These are phyloP conservation scores for Talaromyces liani DNA, from an alignment of 495 filamentous ascomycete genomes.

Conservation along the genomic window DNA sequence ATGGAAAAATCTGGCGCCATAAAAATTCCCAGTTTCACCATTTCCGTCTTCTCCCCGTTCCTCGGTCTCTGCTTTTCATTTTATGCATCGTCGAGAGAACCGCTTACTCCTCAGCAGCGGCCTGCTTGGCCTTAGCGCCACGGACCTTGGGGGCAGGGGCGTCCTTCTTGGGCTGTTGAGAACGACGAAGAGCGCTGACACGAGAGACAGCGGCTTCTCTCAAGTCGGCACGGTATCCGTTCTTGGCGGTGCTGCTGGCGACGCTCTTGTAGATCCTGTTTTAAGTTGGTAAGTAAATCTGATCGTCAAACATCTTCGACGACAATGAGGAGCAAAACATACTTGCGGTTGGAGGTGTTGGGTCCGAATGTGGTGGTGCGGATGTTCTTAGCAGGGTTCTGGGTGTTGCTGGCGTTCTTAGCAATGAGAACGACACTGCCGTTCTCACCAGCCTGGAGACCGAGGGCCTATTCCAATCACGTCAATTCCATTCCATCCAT, in stretches of 20 bases:
- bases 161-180: constrained; percentile 73
- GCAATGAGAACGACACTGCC: constrained; percentile 66
- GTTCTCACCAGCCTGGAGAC: constrained; percentile 59
- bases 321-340: constrained; percentile 24
- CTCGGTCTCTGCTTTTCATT: neutral
- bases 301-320: neutral
- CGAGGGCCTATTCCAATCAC: constrained; percentile 58
- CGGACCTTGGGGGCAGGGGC: constrained; percentile 63
- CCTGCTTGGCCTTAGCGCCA: constrained; percentile 76
- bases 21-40: neutral
- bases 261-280: constrained; percentile 79
- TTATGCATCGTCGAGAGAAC: constrained; percentile 4
- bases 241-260: constrained; percentile 71
- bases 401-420: constrained; percentile 66
- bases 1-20: constrained; percentile 6
- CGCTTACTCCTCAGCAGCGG: constrained; percentile 42
- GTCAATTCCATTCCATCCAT: constrained; percentile 7
- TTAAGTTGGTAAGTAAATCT: neutral
- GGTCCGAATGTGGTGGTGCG: constrained; percentile 59
- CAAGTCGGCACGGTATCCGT: constrained; percentile 79
- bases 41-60: neutral
- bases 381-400: constrained; percentile 60
- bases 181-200: constrained; percentile 75
- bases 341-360: constrained; percentile 71
- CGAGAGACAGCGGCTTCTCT: constrained; percentile 80